Evolutionary conservation across 2,329 filamentous ascomycete species (phyloP).

Genomic region (Hysterium pulicare): DNA sequence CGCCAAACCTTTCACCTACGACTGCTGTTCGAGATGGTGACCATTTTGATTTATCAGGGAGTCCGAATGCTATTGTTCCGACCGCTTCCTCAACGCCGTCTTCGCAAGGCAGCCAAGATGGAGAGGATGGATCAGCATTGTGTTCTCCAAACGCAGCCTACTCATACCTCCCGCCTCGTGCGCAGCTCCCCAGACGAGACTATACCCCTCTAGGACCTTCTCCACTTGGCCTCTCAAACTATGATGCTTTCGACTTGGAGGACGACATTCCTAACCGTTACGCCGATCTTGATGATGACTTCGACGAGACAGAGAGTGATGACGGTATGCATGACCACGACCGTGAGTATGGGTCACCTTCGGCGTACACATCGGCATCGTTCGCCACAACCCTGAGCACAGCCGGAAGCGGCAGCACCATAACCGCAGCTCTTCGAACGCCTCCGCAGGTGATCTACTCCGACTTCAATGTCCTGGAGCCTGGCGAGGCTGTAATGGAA

Average conservation of each 20-base stretch:
- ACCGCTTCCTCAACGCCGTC: slow-evolving; percentile 2
- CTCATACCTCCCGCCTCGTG: slow-evolving; percentile 15
- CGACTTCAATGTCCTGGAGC: slow-evolving; percentile 20
- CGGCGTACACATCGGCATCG: slow-evolving; percentile 11
- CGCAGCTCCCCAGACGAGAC: slow-evolving; percentile 17
- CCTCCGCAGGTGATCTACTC: slow-evolving; percentile 14
- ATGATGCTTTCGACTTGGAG: slow-evolving; percentile 42
- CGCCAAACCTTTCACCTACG: slow-evolving; percentile 13
- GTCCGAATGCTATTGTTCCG: slow-evolving; percentile 3
- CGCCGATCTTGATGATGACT: slow-evolving; percentile 28
- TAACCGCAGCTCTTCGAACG: slow-evolving; percentile 5
- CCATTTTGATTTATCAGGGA: slow-evolving; percentile 15
- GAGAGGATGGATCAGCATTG: slow-evolving; percentile 10
- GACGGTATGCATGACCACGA: not conserved
- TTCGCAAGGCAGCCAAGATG: slow-evolving; percentile 3
- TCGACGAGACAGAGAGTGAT: slow-evolving; percentile 11
- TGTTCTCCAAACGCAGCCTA: slow-evolving; percentile 34
- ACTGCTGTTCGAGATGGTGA: slow-evolving; percentile 11
- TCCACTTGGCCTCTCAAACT: slow-evolving; percentile 41
- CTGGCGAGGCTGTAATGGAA: slow-evolving; percentile 19
- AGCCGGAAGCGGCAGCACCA: slow-evolving; percentile 4
- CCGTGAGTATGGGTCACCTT: slow-evolving; percentile 6
- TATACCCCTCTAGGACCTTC: slow-evolving; percentile 36
- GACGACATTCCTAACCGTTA: slow-evolving; percentile 29
- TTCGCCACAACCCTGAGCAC: slow-evolving; percentile 6